Evolutionary conservation across 1,139 yeast species (phyloP), one percentile per base, ranked within the genome.

Genomic region (Petasospora rhodanensis): DNA sequence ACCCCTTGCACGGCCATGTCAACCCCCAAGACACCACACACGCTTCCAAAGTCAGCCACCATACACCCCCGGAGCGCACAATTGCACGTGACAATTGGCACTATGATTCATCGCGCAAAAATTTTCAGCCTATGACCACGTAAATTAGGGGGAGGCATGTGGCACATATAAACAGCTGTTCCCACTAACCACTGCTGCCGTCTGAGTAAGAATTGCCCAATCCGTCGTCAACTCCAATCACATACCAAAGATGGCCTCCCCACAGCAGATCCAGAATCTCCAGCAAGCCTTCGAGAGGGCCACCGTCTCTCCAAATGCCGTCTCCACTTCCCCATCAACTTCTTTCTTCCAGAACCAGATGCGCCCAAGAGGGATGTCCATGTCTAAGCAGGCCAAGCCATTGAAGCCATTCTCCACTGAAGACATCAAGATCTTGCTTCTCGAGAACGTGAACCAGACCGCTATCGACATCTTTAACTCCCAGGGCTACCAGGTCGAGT

Each of bases 401-500:
- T 72, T 87, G 54, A 87, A 86, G 63, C 96, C 96, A 14, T 86
- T 85, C 58, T 76, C 85, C 42, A 81, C 94, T 38, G 93, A 91
- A 43, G 98, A 91, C 56, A 81, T 91, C 61, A 91, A 87, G 66
- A 84, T 93, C 45, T 69, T 91, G 52, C 66, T 91, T 48, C 70
- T 91, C 45, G 99, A 91, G 66, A 91, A 91, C 55, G 95, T 91
- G 50, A 91, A 93, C 60, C 71, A 74, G 60, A 86, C 96, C 31
- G 99, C 98, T 34, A 75, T 91, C 47, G 76, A 80, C 35, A 86
- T 87, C 46, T 81, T 91, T 64, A 73, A 70, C 43, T 73, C 71
- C 35, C 96, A 91, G 68, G 98, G 98, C 37, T 91, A 91, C 67
- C 97, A 93, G 66, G 95, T 93, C 32, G 98, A 91, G 59, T 86